Base-by-base conservation (phyloP, 2,329 filamentous ascomycete genomes). In the Parascedosporium putredinis region DNA sequence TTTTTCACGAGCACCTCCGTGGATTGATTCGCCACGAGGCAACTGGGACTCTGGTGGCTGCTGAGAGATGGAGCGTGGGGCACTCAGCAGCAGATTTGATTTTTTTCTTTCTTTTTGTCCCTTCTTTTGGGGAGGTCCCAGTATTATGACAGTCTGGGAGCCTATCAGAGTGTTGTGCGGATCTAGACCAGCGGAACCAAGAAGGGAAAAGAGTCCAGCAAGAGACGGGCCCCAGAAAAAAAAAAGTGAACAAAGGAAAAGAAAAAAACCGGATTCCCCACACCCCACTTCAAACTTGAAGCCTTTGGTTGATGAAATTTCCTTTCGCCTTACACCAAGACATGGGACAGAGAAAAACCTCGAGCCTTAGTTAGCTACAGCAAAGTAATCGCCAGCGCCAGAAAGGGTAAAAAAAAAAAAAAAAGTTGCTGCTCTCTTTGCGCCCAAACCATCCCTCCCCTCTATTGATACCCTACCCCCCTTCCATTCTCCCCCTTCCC, bases 231-330 rank as follows among this genome's bases (percentile, higher is more conserved):
- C 36, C 18, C 4, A 23, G 2, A 5, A 42, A 23, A 42, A 42
- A 42, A 42, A 42, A 42, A 42, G 23, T 9, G 20, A 12, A 34
- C 16, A 34, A 29, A 38, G 46, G 33, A 33, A 46, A 50, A 50
- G 29, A 50, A 34, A 44, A 6, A 16, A 12, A 25, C 23, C n/a
- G 45, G 29, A 25, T 9, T 45, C 25, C 33, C 42, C 25, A 50
- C 18, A 43, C 29, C 18, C 10, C 18, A 45, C 22, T 27, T 16
- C 23, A 23, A 27, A n/a, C n/a, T n/a, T n/a, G n/a, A n/a, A n/a
- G n/a, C 16, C 22, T 38, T 33, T 42, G 24, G 40, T 45, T n/a
- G n/a, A 45, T 25, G 33, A 50, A 24, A 50, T 36, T 31, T 22
- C 25, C 38, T 45, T 24, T 22, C 40, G 18, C 38, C 38, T 42